These are phyloP conservation scores for Penicillium pancosmium DNA, from an alignment of 495 filamentous ascomycete species.

Conservation along the genomic window DNA sequence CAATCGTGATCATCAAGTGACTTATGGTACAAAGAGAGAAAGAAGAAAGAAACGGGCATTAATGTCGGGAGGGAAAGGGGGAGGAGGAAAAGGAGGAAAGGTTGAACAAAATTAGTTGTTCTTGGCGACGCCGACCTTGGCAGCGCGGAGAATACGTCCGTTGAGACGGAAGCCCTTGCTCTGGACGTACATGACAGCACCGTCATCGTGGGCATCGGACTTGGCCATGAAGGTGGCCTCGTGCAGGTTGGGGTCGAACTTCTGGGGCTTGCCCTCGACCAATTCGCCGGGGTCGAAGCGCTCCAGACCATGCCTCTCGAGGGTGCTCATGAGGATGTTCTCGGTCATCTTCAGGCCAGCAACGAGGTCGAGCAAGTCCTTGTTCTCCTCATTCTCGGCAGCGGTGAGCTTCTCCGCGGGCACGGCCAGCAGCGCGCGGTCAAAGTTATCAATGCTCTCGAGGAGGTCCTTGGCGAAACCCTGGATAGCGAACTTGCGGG, in stretches of 20 bases:
- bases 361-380: slow-evolving; percentile 79
- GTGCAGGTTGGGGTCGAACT: slow-evolving; percentile 94
- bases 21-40: slow-evolving; percentile 48
- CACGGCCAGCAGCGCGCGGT: slow-evolving; percentile 83
- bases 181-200: slow-evolving; percentile 87
- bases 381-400: slow-evolving; percentile 44
- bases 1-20: slow-evolving; percentile 39
- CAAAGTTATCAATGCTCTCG: slow-evolving; percentile 94
- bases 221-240: slow-evolving; percentile 95
- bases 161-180: slow-evolving; percentile 94
- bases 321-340: slow-evolving; percentile 79
- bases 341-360: slow-evolving; percentile 95
- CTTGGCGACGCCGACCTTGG: slow-evolving; percentile 93
- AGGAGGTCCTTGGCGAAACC: slow-evolving; percentile 92
- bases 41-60: slow-evolving; percentile 13
- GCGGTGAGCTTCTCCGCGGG: slow-evolving; percentile 68
- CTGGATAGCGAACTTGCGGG: slow-evolving; percentile 92
- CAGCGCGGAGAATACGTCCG: slow-evolving; percentile 83
- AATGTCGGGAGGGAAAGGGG: slow-evolving; percentile 4
- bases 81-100: neutral
- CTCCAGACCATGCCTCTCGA: slow-evolving; percentile 92
- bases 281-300: slow-evolving; percentile 73
- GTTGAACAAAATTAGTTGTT: slow-evolving; percentile 50
- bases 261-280: slow-evolving; percentile 57
- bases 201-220: slow-evolving; percentile 81